Conservation (phyloP, 2,329 filamentous ascomycete species). For the Falciphora oryzae region DNA sequence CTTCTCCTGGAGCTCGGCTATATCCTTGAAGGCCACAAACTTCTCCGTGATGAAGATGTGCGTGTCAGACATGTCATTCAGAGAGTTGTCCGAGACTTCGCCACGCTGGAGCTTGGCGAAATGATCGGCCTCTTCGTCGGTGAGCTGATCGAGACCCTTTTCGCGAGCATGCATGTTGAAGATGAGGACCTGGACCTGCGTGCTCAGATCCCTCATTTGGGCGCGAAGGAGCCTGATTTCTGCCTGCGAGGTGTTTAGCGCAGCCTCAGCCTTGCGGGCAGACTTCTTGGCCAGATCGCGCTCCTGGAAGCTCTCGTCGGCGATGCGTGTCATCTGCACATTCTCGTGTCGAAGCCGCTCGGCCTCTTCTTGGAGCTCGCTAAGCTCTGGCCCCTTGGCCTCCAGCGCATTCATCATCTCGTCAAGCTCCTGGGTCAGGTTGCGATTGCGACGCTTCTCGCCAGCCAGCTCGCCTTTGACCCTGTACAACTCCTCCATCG, state of each 20-base stretch:
- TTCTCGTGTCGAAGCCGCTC: constrained; percentile 75
- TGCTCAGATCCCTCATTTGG: constrained; percentile 82
- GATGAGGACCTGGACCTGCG: constrained; percentile 84
- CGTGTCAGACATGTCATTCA: constrained; percentile 75
- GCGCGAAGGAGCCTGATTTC: constrained; percentile 77
- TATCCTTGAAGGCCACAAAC: constrained; percentile 82
- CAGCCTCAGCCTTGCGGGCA: constrained; percentile 70
- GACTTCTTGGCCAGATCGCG: constrained; percentile 74
- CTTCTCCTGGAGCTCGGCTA: constrained; percentile 79
- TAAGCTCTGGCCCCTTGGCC: constrained; percentile 78
- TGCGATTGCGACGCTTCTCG: constrained; percentile 68
- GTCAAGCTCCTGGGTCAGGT: constrained; percentile 71
- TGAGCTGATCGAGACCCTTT: constrained; percentile 67
- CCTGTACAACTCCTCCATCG: constrained; percentile 58
- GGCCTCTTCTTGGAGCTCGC: constrained; percentile 77
- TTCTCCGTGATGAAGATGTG: constrained; percentile 85
- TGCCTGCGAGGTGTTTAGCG: constrained; percentile 55
- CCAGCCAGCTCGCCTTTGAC: constrained; percentile 67
- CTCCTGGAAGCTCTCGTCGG: constrained; percentile 76
- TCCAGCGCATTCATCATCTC: constrained; percentile 83
- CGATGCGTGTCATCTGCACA: constrained; percentile 75
- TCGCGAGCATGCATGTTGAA: constrained; percentile 81
- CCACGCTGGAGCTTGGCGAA: constrained; percentile 74
- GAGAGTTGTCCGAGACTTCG: constrained; percentile 63
- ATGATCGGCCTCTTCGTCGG: constrained; percentile 64